These are phyloP conservation scores for Fusarium chlamydosporum DNA, from an alignment of 2,329 filamentous ascomycete species.

Conservation along the genomic window DNA sequence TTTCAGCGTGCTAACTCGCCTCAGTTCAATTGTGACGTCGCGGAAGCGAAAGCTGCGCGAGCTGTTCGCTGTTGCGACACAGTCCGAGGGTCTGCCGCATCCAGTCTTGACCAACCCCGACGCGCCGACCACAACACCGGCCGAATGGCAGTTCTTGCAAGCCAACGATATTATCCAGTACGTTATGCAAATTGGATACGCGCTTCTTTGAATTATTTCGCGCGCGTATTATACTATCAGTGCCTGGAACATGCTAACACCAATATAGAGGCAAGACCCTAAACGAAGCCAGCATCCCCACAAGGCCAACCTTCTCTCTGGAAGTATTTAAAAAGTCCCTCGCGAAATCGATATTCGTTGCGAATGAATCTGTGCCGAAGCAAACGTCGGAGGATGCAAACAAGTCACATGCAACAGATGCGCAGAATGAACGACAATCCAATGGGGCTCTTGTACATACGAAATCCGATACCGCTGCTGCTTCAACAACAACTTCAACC, in stretches of 20 bases:
- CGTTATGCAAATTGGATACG: conserved; percentile 52
- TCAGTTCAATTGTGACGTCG: conserved; percentile 81
- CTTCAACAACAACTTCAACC: conserved; percentile 26
- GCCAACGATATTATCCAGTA: conserved; percentile 73
- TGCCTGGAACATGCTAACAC: conserved; percentile 45
- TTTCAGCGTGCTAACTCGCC: conserved; percentile 61
- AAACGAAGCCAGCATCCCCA: conserved; percentile 67
- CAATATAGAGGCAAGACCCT: conserved; percentile 59
- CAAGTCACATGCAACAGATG: conserved; percentile 19
- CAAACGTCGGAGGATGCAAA: conserved; percentile 26
- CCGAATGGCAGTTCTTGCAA: conserved; percentile 70
- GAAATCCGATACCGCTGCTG: conserved; percentile 30
- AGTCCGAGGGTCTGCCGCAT: conserved; percentile 72
- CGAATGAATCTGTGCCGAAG: conserved; percentile 31
- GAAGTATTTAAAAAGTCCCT: conserved; percentile 60
- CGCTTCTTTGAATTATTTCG: conserved; percentile 34
- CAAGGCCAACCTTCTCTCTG: conserved; percentile 62
- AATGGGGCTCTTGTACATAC: conserved; percentile 27
- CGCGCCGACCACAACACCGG: conserved; percentile 66
- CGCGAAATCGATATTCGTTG: conserved; percentile 49
- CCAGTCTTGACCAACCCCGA: conserved; percentile 70
- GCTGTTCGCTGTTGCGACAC: conserved; percentile 84
- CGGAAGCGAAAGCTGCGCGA: conserved; percentile 93
- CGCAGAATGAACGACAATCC: conserved; percentile 28
- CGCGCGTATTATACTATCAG: conserved; percentile 38